Evolutionary conservation across 2,329 filamentous ascomycete genomes (phyloP).

Genomic region (Mycosphaerella sp.): DNA sequence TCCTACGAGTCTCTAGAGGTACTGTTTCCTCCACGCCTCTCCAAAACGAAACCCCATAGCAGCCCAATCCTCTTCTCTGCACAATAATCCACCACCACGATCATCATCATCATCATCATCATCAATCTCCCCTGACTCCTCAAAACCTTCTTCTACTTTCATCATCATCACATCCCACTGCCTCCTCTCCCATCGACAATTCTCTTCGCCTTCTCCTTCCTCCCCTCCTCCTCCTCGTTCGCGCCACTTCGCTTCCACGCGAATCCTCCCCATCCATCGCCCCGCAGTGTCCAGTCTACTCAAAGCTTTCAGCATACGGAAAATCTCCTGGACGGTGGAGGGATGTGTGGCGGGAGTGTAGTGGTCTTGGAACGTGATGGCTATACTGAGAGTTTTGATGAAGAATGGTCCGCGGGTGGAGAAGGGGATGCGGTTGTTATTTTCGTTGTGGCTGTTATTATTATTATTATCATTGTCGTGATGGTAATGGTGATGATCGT

Average conservation of each 20-base stretch:
- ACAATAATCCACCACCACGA: not conserved
- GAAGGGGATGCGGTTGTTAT: constrained; percentile 1
- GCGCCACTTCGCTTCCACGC: constrained; percentile 9
- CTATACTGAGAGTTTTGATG: constrained; percentile 20
- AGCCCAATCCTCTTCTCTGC: constrained; percentile 17
- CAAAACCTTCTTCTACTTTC: not conserved
- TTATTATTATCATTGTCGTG: not conserved
- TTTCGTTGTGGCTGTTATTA: constrained; percentile 1
- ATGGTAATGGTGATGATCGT: not conserved
- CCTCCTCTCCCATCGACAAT: constrained; percentile 4
- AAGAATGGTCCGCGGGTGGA: constrained; percentile 12
- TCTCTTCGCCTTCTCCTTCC: constrained; percentile 1
- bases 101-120: not conserved
- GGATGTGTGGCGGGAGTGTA: constrained; percentile 24
- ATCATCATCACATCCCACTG: constrained; percentile 5
- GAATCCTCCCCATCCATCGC: constrained; percentile 14
- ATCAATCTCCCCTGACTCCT: constrained; percentile 9
- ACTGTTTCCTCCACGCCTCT: constrained; percentile 10
- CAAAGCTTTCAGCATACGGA: constrained; percentile 19
- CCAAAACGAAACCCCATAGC: constrained; percentile 15
- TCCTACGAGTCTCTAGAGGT: not conserved
- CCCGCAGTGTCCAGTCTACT: constrained; percentile 17
- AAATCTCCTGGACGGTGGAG: constrained; percentile 17
- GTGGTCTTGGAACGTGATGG: constrained; percentile 22
- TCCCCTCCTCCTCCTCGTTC: not conserved